phyloP scores from a whole-genome alignment of 192 early-diverging fungal species.

The Lunasporangiospora selenospora region DNA sequence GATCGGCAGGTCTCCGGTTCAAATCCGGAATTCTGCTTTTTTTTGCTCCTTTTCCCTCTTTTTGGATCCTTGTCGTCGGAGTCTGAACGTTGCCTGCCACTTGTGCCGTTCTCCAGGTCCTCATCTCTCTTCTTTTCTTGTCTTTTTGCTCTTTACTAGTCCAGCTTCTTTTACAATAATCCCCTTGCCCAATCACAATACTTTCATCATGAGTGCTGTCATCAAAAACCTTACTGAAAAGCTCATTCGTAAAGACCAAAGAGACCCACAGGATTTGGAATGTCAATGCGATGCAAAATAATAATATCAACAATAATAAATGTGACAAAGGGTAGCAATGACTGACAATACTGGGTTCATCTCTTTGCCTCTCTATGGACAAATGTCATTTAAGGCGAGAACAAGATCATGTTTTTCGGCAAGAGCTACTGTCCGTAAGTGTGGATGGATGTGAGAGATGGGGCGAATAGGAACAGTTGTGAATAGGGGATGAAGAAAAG shows the following conservation, averaged over 20 bases:
- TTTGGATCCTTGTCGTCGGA: neutral
- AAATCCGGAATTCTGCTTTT: neutral
- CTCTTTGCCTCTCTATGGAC: neutral
- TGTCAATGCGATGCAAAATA: no score
- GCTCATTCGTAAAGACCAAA: conserved; percentile 29
- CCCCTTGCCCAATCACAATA: no score
- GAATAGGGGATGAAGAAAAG: no score
- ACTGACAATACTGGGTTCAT: no score
- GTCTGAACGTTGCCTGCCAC: no score
- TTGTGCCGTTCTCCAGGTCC: no score
- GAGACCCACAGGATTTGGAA: neutral
- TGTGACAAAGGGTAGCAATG: no score
- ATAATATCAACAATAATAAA: no score
- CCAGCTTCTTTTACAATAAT: no score
- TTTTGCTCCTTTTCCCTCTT: neutral
- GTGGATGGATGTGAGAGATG: neutral
- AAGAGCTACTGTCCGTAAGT: conserved; percentile 50
- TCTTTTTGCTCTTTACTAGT: no score
- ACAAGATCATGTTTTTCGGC: conserved; percentile 48
- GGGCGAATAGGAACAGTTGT: no score
- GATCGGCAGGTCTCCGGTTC: neutral
- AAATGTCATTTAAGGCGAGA: conserved; percentile 37
- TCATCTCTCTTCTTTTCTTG: no score
- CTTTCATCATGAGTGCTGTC: conserved; percentile 17
- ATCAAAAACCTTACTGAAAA: conserved; percentile 32